Evolutionary conservation across 1,284 basidiomycete genomes (phyloP).

Genomic region (Apiotrichum porosum): DNA sequence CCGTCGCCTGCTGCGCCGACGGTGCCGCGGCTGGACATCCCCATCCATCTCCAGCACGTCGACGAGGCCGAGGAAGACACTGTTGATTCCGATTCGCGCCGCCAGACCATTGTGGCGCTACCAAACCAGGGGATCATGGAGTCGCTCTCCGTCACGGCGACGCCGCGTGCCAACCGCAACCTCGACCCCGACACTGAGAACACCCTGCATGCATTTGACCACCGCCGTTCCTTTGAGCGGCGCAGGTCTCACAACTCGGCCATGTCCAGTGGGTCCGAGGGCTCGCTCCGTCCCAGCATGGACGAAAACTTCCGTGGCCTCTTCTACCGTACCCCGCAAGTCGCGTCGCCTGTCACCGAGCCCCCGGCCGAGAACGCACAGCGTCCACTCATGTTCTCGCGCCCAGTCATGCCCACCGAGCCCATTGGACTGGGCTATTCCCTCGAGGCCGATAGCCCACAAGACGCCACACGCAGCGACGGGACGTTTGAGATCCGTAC

Average conservation of each 20-base stretch:
- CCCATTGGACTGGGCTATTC: constrained; percentile 10
- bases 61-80: too few relatives aligned
- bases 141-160: background rate
- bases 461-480: constrained; percentile 13
- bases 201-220: too few relatives aligned
- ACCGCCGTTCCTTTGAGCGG: background rate
- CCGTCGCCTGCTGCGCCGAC: background rate
- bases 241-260: background rate
- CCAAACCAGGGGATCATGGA: too few relatives aligned
- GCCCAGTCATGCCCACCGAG: background rate
- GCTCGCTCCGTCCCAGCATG: constrained; percentile 11
- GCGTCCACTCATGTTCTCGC: background rate
- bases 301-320: constrained; percentile 27
- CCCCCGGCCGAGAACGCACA: background rate
- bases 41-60: background rate
- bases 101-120: too few relatives aligned
- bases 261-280: constrained; percentile 11
- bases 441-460: background rate
- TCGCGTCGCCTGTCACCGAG: constrained; percentile 8
- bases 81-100: too few relatives aligned
- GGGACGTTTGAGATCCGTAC: constrained; percentile 29
- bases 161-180: background rate
- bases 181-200: too few relatives aligned
- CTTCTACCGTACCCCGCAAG: constrained; percentile 42
- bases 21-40: background rate